These are phyloP conservation scores for Malassezia nana DNA, from an alignment of 1,284 basidiomycete species.

Conservation along the genomic window DNA sequence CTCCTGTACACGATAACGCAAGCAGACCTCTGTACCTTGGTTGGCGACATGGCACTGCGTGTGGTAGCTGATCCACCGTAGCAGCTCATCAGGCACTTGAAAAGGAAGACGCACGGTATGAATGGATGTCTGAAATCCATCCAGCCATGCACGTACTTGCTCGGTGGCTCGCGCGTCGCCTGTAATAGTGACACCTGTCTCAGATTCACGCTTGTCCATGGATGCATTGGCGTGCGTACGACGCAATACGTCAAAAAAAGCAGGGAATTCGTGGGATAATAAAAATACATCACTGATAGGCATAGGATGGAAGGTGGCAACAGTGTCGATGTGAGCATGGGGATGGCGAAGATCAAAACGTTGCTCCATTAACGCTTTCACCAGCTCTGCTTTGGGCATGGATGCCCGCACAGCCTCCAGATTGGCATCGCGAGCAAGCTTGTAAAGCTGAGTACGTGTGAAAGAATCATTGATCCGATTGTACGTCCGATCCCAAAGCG, in stretches of 20 bases:
- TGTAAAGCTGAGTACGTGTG: slow-evolving; percentile 11
- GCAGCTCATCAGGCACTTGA: not conserved
- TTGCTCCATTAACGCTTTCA: slow-evolving; percentile 9
- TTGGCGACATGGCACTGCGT: slow-evolving; percentile 5
- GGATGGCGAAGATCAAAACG: slow-evolving; percentile 8
- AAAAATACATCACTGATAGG: slow-evolving; percentile 5
- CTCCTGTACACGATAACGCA: not conserved
- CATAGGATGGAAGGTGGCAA: not conserved
- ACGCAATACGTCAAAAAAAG: not conserved
- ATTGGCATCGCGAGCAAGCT: slow-evolving; percentile 5
- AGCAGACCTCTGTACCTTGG: not conserved
- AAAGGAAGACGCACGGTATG: not conserved
- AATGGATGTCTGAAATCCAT: not conserved
- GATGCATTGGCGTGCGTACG: not conserved
- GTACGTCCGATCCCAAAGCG: not conserved
- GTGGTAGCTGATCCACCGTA: not conserved
- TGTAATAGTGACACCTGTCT: slow-evolving; percentile 1
- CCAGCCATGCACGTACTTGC: slow-evolving; percentile 1
- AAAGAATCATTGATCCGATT: slow-evolving; percentile 6
- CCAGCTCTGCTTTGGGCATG: slow-evolving; percentile 1
- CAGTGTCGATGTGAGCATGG: too few relatives aligned
- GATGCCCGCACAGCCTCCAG: not conserved
- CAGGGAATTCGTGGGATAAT: not conserved
- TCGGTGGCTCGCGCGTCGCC: not conserved
- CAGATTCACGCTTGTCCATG: not conserved